Percentiles rank a stretch among this genome's conserved stretches.
These are phyloP conservation scores for Cutaneotrichosporon daszewskae DNA, from an alignment of 1,284 basidiomycete genomes.

Conservation along the genomic window DNA sequence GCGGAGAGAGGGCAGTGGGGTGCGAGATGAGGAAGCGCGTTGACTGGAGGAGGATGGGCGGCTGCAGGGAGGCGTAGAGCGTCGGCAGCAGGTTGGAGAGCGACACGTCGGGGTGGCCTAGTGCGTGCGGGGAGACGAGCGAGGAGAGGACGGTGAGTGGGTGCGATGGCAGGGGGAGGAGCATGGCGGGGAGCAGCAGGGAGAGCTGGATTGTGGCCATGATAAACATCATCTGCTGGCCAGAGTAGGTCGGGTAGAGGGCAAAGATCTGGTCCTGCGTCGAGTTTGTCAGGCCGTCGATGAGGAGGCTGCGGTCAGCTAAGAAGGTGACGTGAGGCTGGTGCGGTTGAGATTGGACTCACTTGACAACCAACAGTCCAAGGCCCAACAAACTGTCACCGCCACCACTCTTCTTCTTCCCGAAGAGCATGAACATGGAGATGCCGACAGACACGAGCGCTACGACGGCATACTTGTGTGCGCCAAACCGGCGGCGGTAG, in stretches of 20 bases:
- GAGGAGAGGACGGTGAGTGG: conserved; percentile 25
- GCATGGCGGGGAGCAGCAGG: conserved; percentile 60
- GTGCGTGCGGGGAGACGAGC: conserved; percentile 58
- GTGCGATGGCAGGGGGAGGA: conserved; percentile 32
- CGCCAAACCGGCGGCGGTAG: conserved; percentile 82
- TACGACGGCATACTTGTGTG: conserved; percentile 91
- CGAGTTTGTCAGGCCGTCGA: conserved; percentile 94
- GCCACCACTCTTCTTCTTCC: conserved; percentile 40
- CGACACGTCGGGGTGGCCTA: conserved; percentile 49
- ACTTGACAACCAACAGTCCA: conserved; percentile 40
- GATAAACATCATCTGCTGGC: conserved; percentile 99
- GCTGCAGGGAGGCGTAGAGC: conserved; percentile 43
- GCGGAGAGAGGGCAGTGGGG: conserved; percentile 68
- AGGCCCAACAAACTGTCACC: conserved; percentile 42
- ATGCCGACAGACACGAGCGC: conserved; percentile 88
- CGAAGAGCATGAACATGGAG: conserved; percentile 86
- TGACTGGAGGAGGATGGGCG: conserved; percentile 64
- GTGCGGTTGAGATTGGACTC: conserved; percentile 7
- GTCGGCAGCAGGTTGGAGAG: conserved; percentile 51
- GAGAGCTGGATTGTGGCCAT: conserved; percentile 65
- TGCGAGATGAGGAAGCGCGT: conserved; percentile 72
- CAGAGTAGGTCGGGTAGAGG: conserved; percentile 48
- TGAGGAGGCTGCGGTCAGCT: conserved; percentile 61
- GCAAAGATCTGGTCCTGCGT: conserved; percentile 96
- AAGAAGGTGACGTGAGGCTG: not conserved